Conservation (phyloP, 805 yeast genomes). For the Nakazawaea wyomingensis region DNA sequence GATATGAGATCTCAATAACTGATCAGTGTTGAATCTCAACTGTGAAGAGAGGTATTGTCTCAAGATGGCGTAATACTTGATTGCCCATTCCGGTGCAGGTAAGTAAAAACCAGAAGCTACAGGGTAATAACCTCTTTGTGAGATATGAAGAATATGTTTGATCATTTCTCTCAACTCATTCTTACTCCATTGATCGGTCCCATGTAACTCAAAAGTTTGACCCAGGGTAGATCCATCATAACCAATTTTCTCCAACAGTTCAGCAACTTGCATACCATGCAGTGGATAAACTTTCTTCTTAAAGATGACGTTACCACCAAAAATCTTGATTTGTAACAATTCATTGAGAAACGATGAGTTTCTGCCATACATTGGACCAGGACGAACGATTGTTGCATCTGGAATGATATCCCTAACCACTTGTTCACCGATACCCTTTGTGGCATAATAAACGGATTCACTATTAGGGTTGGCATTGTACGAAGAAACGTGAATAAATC, state of each 20-base stretch:
- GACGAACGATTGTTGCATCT: constrained; percentile 79
- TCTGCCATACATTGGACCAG: constrained; percentile 73
- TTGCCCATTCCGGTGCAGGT: constrained; percentile 38
- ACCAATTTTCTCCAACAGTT: constrained; percentile 72
- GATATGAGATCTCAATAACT: constrained; percentile 65
- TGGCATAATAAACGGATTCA: constrained; percentile 64
- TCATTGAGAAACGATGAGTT: constrained; percentile 66
- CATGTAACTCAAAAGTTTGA: constrained; percentile 67
- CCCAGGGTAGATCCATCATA: constrained; percentile 79
- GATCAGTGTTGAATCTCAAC: constrained; percentile 54
- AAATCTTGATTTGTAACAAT: constrained; percentile 47
- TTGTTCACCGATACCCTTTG: constrained; percentile 76
- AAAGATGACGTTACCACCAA: constrained; percentile 62
- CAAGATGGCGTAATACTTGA: constrained; percentile 39
- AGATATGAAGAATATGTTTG: constrained; percentile 38
- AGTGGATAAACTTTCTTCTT: constrained; percentile 66
- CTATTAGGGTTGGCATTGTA: constrained; percentile 70
- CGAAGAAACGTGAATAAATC: constrained; percentile 74
- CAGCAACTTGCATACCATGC: constrained; percentile 74
- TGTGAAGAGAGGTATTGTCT: constrained; percentile 39
- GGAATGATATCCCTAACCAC: constrained; percentile 64
- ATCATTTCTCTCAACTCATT: constrained; percentile 66
- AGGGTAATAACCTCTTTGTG: constrained; percentile 30
- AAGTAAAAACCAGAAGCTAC: constrained; percentile 31
- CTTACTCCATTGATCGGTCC: constrained; percentile 60